Conservation (phyloP, 768 basidiomycete species). For the Pleurotus salmoneostramineus region DNA sequence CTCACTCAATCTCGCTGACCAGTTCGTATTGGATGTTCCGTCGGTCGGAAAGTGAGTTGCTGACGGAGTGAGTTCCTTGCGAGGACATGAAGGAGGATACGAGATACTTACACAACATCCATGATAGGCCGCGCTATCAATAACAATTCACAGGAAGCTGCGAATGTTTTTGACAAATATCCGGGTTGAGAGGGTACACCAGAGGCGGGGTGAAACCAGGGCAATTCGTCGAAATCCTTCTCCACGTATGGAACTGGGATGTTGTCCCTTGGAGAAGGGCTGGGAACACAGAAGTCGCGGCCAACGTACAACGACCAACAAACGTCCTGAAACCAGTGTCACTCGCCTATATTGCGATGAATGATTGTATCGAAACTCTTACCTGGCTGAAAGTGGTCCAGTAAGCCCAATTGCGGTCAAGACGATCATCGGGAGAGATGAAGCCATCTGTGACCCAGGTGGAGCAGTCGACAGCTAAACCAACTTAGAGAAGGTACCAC, state of each 20-base stretch:
- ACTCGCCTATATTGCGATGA: too few relatives aligned
- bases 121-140: constrained; percentile 47
- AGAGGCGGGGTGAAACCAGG: constrained; percentile 38
- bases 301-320: constrained; percentile 69
- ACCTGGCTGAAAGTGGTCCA: constrained; percentile 59
- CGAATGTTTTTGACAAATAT: constrained; percentile 43
- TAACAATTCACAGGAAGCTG: constrained; percentile 43
- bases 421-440: constrained; percentile 47
- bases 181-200: constrained; percentile 36
- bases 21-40: constrained; percentile 39
- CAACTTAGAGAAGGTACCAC: constrained; percentile 32
- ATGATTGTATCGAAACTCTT: too few relatives aligned
- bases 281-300: constrained; percentile 48
- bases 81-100: too few relatives aligned
- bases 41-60: constrained; percentile 39
- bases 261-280: constrained; percentile 28
- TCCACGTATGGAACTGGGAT: constrained; percentile 48
- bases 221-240: constrained; percentile 42
- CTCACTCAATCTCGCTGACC: constrained; percentile 53
- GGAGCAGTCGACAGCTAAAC: constrained; percentile 52
- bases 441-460: constrained; percentile 50
- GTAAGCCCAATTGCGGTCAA: constrained; percentile 57
- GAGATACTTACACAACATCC: constrained; percentile 44
- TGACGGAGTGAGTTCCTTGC: constrained; percentile 9
- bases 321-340: constrained; percentile 36